A percentile compares a stretch with the other conserved stretches of the same genome.
Conservation (phyloP, 2,329 filamentous ascomycete genomes). For the Aspergillus vadensis region DNA sequence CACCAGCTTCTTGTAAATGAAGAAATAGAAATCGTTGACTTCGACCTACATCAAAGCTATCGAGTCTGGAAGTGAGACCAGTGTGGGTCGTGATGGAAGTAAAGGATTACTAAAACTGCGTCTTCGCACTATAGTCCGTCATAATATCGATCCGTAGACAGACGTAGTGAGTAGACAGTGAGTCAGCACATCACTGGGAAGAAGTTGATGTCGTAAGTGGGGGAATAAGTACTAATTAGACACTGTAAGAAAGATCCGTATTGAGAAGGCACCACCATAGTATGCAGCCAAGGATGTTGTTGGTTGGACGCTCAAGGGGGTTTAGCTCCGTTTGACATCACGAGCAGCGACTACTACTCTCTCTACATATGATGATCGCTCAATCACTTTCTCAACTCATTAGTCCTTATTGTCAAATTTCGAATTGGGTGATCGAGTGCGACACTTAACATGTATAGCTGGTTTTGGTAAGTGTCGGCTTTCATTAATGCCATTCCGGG, state of each 20-base stretch:
- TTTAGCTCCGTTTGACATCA: conserved; percentile 1
- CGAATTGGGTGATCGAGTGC: not conserved
- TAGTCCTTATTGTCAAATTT: not conserved
- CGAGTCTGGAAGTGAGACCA: not conserved
- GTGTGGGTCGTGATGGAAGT: not conserved
- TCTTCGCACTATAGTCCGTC: not conserved
- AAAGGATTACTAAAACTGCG: not conserved
- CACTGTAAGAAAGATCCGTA: not conserved
- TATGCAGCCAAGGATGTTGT: not conserved
- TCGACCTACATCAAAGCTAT: not conserved
- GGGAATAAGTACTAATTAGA: not conserved
- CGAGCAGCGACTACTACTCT: not conserved
- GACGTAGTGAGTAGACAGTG: not conserved
- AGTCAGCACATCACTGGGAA: not conserved
- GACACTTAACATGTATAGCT: too few relatives aligned
- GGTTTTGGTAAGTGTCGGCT: not conserved
- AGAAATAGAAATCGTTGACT: not conserved
- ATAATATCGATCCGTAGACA: not conserved
- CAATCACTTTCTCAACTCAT: not conserved
- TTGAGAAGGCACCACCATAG: not conserved
- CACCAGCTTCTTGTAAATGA: not conserved
- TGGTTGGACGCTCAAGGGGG: conserved; percentile 1
- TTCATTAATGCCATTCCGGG: not conserved
- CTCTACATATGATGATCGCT: not conserved
- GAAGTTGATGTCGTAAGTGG: not conserved